Conservation (phyloP, 78 protist genomes). For the Protostelium mycophagum region DNA sequence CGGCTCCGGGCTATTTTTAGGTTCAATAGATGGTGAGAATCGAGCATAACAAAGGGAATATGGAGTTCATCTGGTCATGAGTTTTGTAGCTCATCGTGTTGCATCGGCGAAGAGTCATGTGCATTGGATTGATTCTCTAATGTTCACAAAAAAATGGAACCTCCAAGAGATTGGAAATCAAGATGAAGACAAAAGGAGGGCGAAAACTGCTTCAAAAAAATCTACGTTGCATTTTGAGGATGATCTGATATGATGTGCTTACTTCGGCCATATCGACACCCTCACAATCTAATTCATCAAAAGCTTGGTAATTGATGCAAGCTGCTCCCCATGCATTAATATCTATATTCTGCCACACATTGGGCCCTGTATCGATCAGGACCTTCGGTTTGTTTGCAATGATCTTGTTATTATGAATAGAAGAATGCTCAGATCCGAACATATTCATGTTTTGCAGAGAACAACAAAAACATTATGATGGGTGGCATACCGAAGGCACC, state of each 20-base stretch:
- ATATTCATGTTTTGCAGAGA: background rate
- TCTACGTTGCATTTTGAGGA: no score
- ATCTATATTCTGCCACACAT: background rate
- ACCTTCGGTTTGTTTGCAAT: background rate
- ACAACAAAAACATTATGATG: background rate
- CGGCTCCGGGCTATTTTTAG: background rate
- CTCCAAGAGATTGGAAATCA: no score
- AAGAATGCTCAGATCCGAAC: background rate
- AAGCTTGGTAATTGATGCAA: background rate
- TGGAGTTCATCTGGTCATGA: background rate
- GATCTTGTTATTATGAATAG: no score
- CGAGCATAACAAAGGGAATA: background rate
- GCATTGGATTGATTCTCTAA: no score
- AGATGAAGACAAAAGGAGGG: background rate
- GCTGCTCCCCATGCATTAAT: background rate
- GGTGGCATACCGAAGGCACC: background rate
- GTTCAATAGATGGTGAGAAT: background rate
- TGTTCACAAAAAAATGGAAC: no score
- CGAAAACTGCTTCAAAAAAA: background rate
- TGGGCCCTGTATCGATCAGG: background rate
- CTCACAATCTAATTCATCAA: background rate
- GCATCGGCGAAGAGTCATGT: no score
- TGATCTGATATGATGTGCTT: no score
- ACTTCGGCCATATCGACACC: background rate
- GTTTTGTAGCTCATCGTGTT: background rate